Base-by-base conservation (phyloP, 164 flowering plant species). In the Sextonia rubra region DNA sequence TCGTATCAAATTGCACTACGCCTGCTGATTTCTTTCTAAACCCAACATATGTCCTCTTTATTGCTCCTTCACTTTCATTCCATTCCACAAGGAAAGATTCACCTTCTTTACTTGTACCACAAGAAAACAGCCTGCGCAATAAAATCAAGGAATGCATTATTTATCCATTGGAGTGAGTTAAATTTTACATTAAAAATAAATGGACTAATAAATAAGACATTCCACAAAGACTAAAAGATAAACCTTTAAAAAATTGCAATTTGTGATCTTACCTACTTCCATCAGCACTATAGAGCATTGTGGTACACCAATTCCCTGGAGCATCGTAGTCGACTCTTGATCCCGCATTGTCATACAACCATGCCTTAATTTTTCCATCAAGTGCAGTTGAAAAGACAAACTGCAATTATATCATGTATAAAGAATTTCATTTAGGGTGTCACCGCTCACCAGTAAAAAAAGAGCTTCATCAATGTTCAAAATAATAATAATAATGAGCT, bases 21-120 rank as follows among this genome's bases (percentile, higher is more conserved):
- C 94, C 95, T 32, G 62, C 47, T 47, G 92, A 91, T 72, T 87
- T 87, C 87, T 91, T 92, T 77, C 90, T 83, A 69, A 92, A 88
- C 63, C 97, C 97, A 79, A 61, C 1, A 79, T 91, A 94, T 6
- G 83, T 83, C 79, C 97, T 86, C 84, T 86, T 92, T 76, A 92
- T 85, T 29, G 93, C 86, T 75, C 98, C 98, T 84, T 94, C 97
- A 78, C 95, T 94, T 81, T 92, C 98, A 83, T 90, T 91, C 97
- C 97, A 94, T 73, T 94, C 98, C 70, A 94, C 97, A 37, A 92
- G 85, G 74, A 29, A 84, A 32, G 97, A 87, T 0, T 94, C 97
- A 30, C 97, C 97, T n/a, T 94, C 97, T 83, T 91, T 94, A 72
- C 93, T 90, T 71, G 98, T 90, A 52, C 98, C 98, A 82, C 98